phyloP scores from a whole-genome alignment of 371 early-diverging fungal genomes.

The Capillidium heterosporum region DNA sequence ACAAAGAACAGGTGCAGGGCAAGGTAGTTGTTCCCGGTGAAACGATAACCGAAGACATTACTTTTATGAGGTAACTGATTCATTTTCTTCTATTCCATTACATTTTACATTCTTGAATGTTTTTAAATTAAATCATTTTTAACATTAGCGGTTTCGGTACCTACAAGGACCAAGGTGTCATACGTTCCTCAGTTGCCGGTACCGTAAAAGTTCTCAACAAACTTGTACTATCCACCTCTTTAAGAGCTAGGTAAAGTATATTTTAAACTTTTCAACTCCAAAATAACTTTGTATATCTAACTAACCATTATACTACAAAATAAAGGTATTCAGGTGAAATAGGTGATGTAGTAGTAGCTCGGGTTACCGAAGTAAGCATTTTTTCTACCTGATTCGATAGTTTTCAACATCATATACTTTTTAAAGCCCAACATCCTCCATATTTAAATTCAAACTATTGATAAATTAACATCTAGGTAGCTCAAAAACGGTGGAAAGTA shows the following conservation, averaged over 20 bases:
- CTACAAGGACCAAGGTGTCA: conserved; percentile 39
- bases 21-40: conserved; percentile 77
- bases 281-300: too few relatives aligned
- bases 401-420: background rate
- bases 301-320: background rate
- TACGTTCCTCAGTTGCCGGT: conserved; percentile 81
- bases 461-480: conserved; percentile 21
- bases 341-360: conserved; percentile 97
- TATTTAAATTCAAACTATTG: too few relatives aligned
- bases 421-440: too few relatives aligned
- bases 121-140: background rate
- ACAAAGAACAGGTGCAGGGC: conserved; percentile 4
- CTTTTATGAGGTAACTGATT: conserved; percentile 61
- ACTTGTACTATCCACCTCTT: conserved; percentile 80
- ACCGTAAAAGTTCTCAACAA: conserved; percentile 90
- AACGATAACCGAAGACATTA: conserved; percentile 58
- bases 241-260: conserved; percentile 48
- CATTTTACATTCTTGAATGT: background rate
- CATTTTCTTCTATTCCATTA: conserved; percentile 1
- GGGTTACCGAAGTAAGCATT: conserved; percentile 70
- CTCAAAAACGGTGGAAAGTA: conserved; percentile 92
- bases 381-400: background rate
- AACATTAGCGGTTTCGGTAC: conserved; percentile 87
- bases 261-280: background rate
- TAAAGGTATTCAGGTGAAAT: conserved; percentile 74